Percentiles rank a stretch among this genome's conserved stretches.
phyloP scores from a whole-genome alignment of 768 basidiomycete species.

The Kwoniella sp. region DNA sequence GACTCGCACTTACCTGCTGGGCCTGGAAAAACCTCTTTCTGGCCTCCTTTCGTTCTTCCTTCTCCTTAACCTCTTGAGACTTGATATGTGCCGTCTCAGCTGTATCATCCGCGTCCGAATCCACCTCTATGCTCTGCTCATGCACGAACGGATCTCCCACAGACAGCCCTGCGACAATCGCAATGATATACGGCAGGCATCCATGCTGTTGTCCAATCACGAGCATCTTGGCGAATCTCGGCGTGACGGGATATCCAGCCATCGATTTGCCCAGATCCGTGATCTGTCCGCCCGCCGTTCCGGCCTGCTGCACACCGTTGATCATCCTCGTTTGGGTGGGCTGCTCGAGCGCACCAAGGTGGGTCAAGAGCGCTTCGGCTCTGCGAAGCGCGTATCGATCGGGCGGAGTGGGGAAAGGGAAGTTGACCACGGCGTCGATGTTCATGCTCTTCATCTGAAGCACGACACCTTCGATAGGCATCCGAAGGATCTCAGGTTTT shows the following conservation, averaged over 20 bases:
- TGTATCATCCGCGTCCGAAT: constrained; percentile 52
- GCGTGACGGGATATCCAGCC: constrained; percentile 89
- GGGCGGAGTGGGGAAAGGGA: constrained; percentile 96
- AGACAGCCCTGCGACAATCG: constrained; percentile 82
- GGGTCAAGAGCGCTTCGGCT: constrained; percentile 73
- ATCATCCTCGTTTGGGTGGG: constrained; percentile 44
- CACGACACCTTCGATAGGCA: constrained; percentile 93
- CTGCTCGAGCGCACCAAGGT: constrained; percentile 73
- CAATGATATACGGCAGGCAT: constrained; percentile 84
- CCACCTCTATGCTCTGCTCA: constrained; percentile 58
- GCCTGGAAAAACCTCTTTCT: constrained; percentile 77
- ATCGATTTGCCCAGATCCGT: constrained; percentile 87
- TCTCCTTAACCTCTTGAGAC: constrained; percentile 48
- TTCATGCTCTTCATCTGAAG: constrained; percentile 99
- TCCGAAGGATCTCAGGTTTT: constrained; percentile 85
- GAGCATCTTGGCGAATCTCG: constrained; percentile 92
- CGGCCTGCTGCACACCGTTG: constrained; percentile 40
- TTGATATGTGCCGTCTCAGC: constrained; percentile 54
- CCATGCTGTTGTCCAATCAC: constrained; percentile 80
- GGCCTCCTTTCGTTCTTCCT: constrained; percentile 57
- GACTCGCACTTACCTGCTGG: constrained; percentile 60
- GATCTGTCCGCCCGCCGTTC: constrained; percentile 59
- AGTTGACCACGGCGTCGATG: constrained; percentile 91
- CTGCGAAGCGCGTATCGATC: constrained; percentile 68
- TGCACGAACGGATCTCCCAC: constrained; percentile 94